Conservation (phyloP, 148 eudicot species). For the Camellia lanceoleosa region DNA sequence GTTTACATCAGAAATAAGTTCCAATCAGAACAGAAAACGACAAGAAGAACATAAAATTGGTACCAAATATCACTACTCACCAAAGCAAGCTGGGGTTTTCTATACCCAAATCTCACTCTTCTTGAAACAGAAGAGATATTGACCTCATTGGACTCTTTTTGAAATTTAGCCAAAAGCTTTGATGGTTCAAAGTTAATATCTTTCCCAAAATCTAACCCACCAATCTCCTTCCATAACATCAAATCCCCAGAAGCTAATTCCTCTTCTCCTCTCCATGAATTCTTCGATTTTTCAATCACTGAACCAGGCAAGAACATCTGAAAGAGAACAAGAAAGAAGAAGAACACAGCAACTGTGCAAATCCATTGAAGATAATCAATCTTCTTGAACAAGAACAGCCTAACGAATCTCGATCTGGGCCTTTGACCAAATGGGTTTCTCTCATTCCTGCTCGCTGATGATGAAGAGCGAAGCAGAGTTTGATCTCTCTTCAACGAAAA, state of each 20-base stretch:
- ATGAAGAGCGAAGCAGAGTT: slow-evolving; percentile 43
- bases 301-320: slow-evolving; percentile 68
- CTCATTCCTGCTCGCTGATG: slow-evolving; percentile 23
- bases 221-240: slow-evolving; percentile 72
- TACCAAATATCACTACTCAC: slow-evolving; percentile 35
- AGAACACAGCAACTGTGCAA: slow-evolving; percentile 51
- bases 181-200: too few relatives aligned
- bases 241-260: slow-evolving; percentile 35
- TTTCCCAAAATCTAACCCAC: slow-evolving; percentile 41
- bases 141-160: slow-evolving; percentile 40
- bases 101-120: slow-evolving; percentile 60
- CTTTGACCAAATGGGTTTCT: slow-evolving; percentile 32
- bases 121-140: slow-evolving; percentile 38
- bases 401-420: slow-evolving; percentile 72
- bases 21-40: neutral
- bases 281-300: slow-evolving; percentile 46
- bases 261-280: slow-evolving; percentile 21
- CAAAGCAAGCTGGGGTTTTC: slow-evolving; percentile 79
- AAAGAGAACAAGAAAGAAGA: slow-evolving; percentile 51
- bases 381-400: slow-evolving; percentile 47
- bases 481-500: slow-evolving; percentile 58
- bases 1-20: too few relatives aligned
- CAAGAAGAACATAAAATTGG: neutral
- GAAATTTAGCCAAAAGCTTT: slow-evolving; percentile 29
- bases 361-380: slow-evolving; percentile 61